phyloP scores from a whole-genome alignment of 2,329 filamentous ascomycete species.

The Aspergillus ochraceus region DNA sequence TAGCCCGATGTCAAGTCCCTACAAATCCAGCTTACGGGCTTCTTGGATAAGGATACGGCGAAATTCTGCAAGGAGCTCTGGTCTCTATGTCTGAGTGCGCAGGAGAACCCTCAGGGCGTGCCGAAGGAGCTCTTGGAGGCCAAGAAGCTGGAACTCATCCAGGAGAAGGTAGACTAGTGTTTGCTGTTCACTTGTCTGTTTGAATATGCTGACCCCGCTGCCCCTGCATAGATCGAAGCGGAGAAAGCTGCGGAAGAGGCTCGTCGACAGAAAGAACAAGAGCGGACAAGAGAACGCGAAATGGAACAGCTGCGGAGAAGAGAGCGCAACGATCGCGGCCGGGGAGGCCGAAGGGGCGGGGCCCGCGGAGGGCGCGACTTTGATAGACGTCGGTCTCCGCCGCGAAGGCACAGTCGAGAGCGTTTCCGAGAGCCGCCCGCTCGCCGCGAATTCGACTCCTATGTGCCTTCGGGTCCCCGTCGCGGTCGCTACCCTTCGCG shows the following conservation, averaged over 20 bases:
- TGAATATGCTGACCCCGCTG: slow-evolving; percentile 10
- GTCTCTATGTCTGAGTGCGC: slow-evolving; percentile 87
- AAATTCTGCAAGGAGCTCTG: slow-evolving; percentile 91
- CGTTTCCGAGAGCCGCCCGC: slow-evolving; percentile 46
- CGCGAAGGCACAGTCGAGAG: slow-evolving; percentile 50
- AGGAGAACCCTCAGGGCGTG: slow-evolving; percentile 83
- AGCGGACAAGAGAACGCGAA: slow-evolving; percentile 70
- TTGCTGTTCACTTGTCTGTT: too few species aligned
- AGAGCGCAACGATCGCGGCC: slow-evolving; percentile 42
- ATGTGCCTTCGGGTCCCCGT: slow-evolving; percentile 51
- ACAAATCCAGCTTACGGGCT: slow-evolving; percentile 92
- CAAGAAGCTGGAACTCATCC: slow-evolving; percentile 91
- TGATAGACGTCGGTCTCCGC: slow-evolving; percentile 55
- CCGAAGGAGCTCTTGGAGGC: slow-evolving; percentile 93
- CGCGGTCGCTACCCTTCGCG: slow-evolving; percentile 41
- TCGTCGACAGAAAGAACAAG: slow-evolving; percentile 68
- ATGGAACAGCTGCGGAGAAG: slow-evolving; percentile 65
- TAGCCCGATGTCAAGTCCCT: slow-evolving; percentile 95
- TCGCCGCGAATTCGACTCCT: slow-evolving; percentile 57
- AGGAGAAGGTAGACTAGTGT: slow-evolving; percentile 72
- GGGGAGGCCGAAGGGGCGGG: slow-evolving; percentile 38
- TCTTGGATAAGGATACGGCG: slow-evolving; percentile 88
- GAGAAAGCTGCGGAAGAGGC: slow-evolving; percentile 78
- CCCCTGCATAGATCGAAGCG: slow-evolving; percentile 65
- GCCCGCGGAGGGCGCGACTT: slow-evolving; percentile 43